Percentiles rank a stretch among this genome's conserved stretches.
phyloP scores from a whole-genome alignment of 495 filamentous ascomycete species.

The Neurospora sp. region DNA sequence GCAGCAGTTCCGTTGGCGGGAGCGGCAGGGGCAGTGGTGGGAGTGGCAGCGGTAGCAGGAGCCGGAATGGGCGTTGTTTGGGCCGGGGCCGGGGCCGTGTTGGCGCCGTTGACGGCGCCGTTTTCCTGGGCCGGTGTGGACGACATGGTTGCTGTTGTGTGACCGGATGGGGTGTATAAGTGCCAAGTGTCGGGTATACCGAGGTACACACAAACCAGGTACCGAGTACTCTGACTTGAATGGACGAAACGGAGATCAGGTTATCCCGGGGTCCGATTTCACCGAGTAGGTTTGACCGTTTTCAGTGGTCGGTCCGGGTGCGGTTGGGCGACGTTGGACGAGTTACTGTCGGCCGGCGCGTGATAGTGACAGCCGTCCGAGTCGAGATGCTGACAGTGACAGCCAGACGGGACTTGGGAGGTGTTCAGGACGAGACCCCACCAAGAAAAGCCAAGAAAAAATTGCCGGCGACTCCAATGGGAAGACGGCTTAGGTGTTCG shows the following conservation, averaged over 20 bases:
- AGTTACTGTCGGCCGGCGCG: neutral
- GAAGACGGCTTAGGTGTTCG: neutral
- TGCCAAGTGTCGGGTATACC: neutral
- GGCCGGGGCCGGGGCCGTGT: neutral
- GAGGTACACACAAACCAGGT: neutral
- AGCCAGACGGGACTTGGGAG: neutral
- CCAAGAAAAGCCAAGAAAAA: neutral
- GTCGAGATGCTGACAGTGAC: neutral
- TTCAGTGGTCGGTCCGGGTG: neutral
- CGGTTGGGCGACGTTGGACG: neutral
- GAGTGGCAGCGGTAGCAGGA: neutral
- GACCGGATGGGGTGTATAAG: neutral
- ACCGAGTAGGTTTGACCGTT: neutral
- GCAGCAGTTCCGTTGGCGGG: neutral
- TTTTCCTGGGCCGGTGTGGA: slow-evolving; percentile 5
- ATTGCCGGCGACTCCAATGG: neutral
- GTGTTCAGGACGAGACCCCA: neutral
- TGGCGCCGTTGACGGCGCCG: slow-evolving; percentile 1
- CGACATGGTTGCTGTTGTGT: slow-evolving; percentile 8
- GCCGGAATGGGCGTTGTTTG: neutral
- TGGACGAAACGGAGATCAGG: neutral
- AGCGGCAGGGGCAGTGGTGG: neutral
- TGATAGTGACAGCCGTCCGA: neutral
- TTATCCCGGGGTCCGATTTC: neutral
- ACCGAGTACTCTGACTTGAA: neutral